Base-by-base conservation (phyloP, 2,329 filamentous ascomycete species). In the Colletotrichum orchidophilum region DNA sequence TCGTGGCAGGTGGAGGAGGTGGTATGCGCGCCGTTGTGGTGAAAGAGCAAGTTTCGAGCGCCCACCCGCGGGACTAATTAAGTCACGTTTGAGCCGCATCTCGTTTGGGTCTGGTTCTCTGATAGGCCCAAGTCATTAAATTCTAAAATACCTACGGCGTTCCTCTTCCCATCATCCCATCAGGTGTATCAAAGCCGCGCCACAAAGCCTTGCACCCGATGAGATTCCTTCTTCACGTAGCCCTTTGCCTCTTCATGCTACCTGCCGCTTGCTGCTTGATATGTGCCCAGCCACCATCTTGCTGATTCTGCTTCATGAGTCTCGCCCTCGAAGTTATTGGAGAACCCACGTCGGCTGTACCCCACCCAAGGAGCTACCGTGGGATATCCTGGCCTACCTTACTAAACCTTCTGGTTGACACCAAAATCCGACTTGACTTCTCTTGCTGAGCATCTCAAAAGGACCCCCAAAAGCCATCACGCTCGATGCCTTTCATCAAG, bases 1-100 rank as follows among this genome's bases (percentile, higher is more conserved):
- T 77, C 75, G 75, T 75, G 73, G 76, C 75, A 75, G 64, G 76
- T 77, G 74, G 73, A 75, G 76, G 66, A 63, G 66, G 49, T 65
- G 39, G 63, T 54, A 57, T 66, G 64, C 68, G 64, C 68, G 62
- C 50, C 54, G 57, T 52, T 59, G 70, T 70, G 61, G 72, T 70
- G 66, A 65, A 57, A 46, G 57, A 58, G 58, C 64, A 72, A 63
- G 70, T 70, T 72, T 72, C 53, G 66, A 71, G 63, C 63, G 46
- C 63, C 68, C 69, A 73, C 73, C 66, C 31, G 46, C 62, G 63
- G 71, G 46, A 57, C 65, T 73, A 68, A 72, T 62, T 64, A 69
- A 73, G 57, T 64, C 66, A 63, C 64, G 53, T 58, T 69, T 67
- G 72, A 74, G 73, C 73, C 73, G 73, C 73, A 70, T 62, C 64